Percentiles rank a stretch among this genome's conserved stretches.
These are phyloP conservation scores for Hortiboletus flavorubellus DNA, from an alignment of 768 basidiomycete species.

Conservation along the genomic window DNA sequence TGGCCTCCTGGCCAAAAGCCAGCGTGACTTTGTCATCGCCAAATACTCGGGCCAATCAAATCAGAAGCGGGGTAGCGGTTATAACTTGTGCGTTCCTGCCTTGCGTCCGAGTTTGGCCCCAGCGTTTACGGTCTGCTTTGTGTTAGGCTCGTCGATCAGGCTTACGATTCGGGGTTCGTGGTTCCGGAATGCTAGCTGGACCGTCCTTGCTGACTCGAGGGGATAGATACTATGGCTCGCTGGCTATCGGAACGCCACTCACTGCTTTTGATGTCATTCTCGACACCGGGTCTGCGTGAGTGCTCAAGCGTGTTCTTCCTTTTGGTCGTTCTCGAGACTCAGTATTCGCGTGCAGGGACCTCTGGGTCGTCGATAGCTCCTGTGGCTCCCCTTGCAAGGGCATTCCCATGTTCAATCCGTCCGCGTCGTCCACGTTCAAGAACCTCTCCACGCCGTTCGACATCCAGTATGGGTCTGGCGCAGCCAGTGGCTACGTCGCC, in stretches of 20 bases:
- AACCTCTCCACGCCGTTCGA: conserved; percentile 36
- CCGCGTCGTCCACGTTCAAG: conserved; percentile 37
- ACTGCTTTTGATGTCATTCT: conserved; percentile 47
- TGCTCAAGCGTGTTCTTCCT: neutral
- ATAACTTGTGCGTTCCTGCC: conserved; percentile 43
- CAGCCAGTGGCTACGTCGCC: conserved; percentile 43
- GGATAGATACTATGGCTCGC: conserved; percentile 35
- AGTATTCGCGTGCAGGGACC: conserved; percentile 35
- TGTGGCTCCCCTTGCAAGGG: conserved; percentile 33
- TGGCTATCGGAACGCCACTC: conserved; percentile 45
- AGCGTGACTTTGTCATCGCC: conserved; percentile 38
- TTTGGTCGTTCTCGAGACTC: neutral
- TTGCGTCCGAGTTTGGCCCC: too few species aligned
- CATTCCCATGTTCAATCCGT: conserved; percentile 31
- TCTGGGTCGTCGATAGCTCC: conserved; percentile 45
- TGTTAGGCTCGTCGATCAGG: conserved; percentile 59
- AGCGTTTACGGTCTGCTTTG: neutral
- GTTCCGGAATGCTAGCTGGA: neutral
- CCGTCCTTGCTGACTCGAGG: neutral
- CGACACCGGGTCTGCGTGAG: conserved; percentile 48
- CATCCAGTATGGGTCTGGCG: conserved; percentile 48
- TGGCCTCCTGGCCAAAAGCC: conserved; percentile 38
- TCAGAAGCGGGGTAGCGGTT: conserved; percentile 45
- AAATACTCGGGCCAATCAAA: conserved; percentile 44
- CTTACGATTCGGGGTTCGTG: conserved; percentile 58